A percentile compares a stretch with the other conserved stretches of the same genome.
These are phyloP conservation scores for Plectosphaerella cucumerina DNA, from an alignment of 2,329 filamentous ascomycete species.

Conservation along the genomic window DNA sequence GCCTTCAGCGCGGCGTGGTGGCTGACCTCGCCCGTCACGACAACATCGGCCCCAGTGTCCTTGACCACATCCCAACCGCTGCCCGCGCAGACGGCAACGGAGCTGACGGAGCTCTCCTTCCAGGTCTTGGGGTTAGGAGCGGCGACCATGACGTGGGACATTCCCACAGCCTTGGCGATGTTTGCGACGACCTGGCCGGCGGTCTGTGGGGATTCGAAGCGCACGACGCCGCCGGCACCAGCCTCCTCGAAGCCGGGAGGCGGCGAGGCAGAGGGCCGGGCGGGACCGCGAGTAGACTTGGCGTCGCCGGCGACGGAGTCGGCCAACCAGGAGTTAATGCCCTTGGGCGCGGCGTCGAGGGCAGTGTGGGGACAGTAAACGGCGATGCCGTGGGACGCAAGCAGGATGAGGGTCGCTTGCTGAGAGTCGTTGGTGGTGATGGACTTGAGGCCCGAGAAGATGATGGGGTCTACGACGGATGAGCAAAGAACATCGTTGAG, in stretches of 20 bases:
- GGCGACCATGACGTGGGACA: slow-evolving; percentile 48
- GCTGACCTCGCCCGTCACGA: slow-evolving; percentile 89
- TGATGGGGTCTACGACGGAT: slow-evolving; percentile 76
- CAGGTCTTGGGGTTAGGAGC: slow-evolving; percentile 42
- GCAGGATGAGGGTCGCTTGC: slow-evolving; percentile 75
- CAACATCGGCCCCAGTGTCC: slow-evolving; percentile 66
- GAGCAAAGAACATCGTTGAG: slow-evolving; percentile 1
- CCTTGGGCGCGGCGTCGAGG: slow-evolving; percentile 78
- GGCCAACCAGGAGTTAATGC: slow-evolving; percentile 91
- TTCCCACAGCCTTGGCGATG: slow-evolving; percentile 65
- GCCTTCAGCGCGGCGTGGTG: slow-evolving; percentile 89
- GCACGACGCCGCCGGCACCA: slow-evolving; percentile 50
- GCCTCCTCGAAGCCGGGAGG: slow-evolving; percentile 40
- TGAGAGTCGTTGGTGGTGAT: slow-evolving; percentile 81
- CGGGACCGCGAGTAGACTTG: slow-evolving; percentile 18
- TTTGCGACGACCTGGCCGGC: slow-evolving; percentile 41
- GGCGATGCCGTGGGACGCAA: slow-evolving; percentile 83
- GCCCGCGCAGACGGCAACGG: slow-evolving; percentile 84
- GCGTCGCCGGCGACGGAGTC: slow-evolving; percentile 66
- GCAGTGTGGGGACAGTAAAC: slow-evolving; percentile 97
- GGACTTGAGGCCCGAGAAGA: slow-evolving; percentile 89
- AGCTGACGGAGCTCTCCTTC: slow-evolving; percentile 45
- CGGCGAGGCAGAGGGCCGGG: slow-evolving; percentile 36
- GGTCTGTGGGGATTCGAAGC: slow-evolving; percentile 31
- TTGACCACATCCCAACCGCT: slow-evolving; percentile 77